Conservation (phyloP, 768 basidiomycete species). For the Rossbeevera mucosa region DNA sequence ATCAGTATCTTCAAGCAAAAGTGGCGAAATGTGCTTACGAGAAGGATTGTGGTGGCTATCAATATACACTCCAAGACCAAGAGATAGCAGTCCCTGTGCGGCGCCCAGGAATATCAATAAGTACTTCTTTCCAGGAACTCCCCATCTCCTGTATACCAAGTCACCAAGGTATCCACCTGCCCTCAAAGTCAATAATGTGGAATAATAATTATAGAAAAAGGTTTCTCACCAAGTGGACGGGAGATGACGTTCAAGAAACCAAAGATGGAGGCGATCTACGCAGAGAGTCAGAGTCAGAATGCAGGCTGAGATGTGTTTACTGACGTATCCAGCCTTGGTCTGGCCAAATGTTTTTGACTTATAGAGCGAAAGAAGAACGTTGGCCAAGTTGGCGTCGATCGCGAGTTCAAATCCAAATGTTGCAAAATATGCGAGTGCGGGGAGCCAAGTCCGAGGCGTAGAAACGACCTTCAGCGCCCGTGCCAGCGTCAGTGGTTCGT, state of each 20-base stretch:
- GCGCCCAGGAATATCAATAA: constrained; percentile 41
- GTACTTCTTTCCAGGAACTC: constrained; percentile 45
- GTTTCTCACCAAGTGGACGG: constrained; percentile 36
- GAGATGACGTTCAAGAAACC: constrained; percentile 51
- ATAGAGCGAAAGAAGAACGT: constrained; percentile 39
- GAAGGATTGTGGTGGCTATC: constrained; percentile 19
- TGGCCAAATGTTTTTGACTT: constrained; percentile 39
- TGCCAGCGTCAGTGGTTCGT: constrained; percentile 38
- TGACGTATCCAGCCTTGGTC: constrained; percentile 49
- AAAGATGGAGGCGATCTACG: constrained; percentile 27
- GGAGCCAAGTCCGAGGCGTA: constrained; percentile 51
- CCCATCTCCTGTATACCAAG: constrained; percentile 38
- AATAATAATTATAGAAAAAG: neutral
- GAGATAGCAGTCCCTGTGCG: constrained; percentile 39
- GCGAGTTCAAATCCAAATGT: constrained; percentile 58
- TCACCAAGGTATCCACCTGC: constrained; percentile 46
- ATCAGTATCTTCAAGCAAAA: neutral
- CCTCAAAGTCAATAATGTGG: neutral
- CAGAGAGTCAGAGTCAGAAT: neutral
- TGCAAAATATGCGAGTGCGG: constrained; percentile 47
- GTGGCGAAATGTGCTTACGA: constrained; percentile 8
- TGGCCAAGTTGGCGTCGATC: constrained; percentile 51
- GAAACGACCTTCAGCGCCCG: constrained; percentile 31
- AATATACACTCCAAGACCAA: constrained; percentile 47
- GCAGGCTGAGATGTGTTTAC: constrained; percentile 25